A percentile compares a stretch with the other conserved stretches of the same genome.
These are phyloP conservation scores for Tephrocybe sp. DNA, from an alignment of 768 basidiomycete genomes.

Conservation along the genomic window DNA sequence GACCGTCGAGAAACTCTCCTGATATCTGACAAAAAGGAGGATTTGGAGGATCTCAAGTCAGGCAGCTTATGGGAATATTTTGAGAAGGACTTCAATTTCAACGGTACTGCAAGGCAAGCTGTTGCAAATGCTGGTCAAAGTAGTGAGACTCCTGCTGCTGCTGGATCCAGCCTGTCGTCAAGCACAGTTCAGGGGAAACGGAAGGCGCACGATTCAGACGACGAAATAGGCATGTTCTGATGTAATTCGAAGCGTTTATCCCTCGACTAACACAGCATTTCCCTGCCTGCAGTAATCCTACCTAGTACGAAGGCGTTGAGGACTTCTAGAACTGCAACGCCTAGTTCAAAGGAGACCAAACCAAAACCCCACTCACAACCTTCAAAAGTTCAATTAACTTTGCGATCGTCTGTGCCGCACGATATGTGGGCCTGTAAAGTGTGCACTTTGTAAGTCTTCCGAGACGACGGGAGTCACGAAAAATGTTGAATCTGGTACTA, in stretches of 20 bases:
- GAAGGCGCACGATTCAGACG: conserved; percentile 6
- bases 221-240: no score
- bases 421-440: conserved; percentile 52
- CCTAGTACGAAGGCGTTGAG: no score
- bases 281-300: no score
- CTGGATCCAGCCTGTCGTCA: background rate
- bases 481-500: background rate
- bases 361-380: no score
- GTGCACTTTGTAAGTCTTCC: conserved; percentile 66
- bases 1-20: conserved; percentile 53
- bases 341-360: no score
- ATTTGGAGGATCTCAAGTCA: conserved; percentile 40
- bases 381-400: background rate
- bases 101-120: conserved; percentile 9
- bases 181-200: conserved; percentile 12
- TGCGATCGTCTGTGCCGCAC: background rate
- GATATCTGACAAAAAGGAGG: conserved; percentile 41
- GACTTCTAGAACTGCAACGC: no score
- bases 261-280: no score
- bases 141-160: conserved; percentile 4
- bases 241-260: no score
- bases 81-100: conserved; percentile 50
- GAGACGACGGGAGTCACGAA: background rate
- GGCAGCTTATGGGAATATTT: conserved; percentile 42
- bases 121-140: conserved; percentile 16